A percentile compares a stretch with the other conserved stretches of the same genome.
Conservation (phyloP, 257 asterid genomes). For the Capsicum chinense region DNA sequence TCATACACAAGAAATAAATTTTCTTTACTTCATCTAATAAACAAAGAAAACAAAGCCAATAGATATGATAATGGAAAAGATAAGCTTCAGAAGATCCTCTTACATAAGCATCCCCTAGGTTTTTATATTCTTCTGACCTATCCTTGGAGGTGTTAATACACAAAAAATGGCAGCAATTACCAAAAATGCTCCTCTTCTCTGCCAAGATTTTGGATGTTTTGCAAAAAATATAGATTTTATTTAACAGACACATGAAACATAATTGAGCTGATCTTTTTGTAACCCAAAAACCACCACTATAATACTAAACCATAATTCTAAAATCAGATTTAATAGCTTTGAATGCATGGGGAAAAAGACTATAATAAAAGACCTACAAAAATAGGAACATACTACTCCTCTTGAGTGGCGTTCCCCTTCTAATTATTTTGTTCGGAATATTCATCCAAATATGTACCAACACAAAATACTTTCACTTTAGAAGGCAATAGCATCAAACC, state of each 20-base stretch:
- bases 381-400: neutral
- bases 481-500: slow-evolving; percentile 50
- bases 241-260: slow-evolving; percentile 27
- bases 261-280: slow-evolving; percentile 26
- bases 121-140: slow-evolving; percentile 61
- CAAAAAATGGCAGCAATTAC: slow-evolving; percentile 79
- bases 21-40: neutral
- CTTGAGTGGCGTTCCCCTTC: slow-evolving; percentile 13
- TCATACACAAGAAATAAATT: slow-evolving; percentile 36
- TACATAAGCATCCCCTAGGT: slow-evolving; percentile 79
- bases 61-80: slow-evolving; percentile 33
- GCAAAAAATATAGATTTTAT: slow-evolving; percentile 42
- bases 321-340: neutral
- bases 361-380: neutral
- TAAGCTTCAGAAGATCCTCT: slow-evolving; percentile 42
- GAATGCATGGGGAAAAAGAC: neutral
- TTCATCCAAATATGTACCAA: neutral
- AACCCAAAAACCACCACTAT: neutral
- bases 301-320: slow-evolving; percentile 12
- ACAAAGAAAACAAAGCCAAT: neutral
- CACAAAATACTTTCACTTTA: neutral
- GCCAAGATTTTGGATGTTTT: slow-evolving; percentile 75
- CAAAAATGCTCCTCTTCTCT: slow-evolving; percentile 86
- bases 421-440: neutral
- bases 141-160: slow-evolving; percentile 78